Evolutionary conservation across 106 monocot species (phyloP).

Genomic region (Iris macrosiphon): DNA sequence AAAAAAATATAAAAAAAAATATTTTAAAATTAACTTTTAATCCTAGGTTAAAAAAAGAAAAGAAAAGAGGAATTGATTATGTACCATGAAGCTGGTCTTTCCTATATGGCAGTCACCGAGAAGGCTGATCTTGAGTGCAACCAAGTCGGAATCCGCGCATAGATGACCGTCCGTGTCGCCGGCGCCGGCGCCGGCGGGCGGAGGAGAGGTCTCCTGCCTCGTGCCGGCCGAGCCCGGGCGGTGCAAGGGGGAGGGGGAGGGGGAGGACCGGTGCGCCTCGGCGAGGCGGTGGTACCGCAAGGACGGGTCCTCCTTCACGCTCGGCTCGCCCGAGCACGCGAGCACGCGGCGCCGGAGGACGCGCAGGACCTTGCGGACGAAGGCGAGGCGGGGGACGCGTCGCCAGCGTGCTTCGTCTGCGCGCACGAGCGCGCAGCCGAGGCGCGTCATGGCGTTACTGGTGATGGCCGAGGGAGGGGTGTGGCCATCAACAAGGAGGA

Average conservation of each 20-base stretch:
- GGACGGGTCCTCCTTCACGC: background rate
- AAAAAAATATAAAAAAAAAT: constrained; percentile 6
- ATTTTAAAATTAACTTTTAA: background rate
- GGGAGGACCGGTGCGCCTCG: too few relatives aligned
- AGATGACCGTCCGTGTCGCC: background rate
- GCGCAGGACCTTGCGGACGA: constrained; percentile 13
- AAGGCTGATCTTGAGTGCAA: constrained; percentile 69
- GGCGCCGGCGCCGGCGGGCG: background rate
- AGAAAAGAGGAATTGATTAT: background rate
- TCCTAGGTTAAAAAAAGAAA: background rate
- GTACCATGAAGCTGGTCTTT: constrained; percentile 93
- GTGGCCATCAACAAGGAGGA: constrained; percentile 3
- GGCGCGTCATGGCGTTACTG: constrained; percentile 11
- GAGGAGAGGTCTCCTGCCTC: background rate
- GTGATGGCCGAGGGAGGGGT: background rate
- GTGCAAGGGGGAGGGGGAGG: background rate
- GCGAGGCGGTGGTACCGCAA: constrained; percentile 14
- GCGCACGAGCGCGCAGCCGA: constrained; percentile 7
- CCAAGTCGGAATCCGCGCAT: too few relatives aligned
- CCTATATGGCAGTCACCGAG: constrained; percentile 76
- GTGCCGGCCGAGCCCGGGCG: background rate
- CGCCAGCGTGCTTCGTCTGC: constrained; percentile 6
- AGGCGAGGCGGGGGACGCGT: constrained; percentile 17
- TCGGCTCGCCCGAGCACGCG: constrained; percentile 4
- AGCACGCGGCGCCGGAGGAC: constrained; percentile 17